These are phyloP conservation scores for Oryza meridionalis DNA, from an alignment of 176 grass and related monocot species.

Conservation along the genomic window DNA sequence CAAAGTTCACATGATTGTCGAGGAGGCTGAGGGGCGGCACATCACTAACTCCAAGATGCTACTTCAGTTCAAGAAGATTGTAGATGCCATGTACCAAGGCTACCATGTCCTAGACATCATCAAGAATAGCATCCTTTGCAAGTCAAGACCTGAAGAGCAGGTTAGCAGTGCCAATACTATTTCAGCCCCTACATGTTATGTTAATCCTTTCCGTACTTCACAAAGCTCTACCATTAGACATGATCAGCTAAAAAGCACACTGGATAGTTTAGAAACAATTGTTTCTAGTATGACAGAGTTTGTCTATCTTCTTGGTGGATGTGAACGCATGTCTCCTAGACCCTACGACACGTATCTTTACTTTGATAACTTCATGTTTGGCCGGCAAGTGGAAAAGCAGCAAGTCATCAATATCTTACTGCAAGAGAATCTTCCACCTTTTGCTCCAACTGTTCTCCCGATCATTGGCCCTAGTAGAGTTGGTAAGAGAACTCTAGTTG, in stretches of 20 bases:
- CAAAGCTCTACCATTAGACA: background rate
- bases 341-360: slow-evolving; percentile 8
- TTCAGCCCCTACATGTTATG: too few species aligned
- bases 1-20: too few species aligned
- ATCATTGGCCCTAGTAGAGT: background rate
- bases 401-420: background rate
- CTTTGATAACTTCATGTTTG: slow-evolving; percentile 27
- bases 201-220: background rate
- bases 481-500: slow-evolving; percentile 2
- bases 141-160: too few species aligned
- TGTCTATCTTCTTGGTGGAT: background rate
- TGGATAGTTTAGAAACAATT: background rate
- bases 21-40: too few species aligned
- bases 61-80: too few species aligned
- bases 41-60: too few species aligned
- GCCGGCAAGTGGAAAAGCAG: background rate
- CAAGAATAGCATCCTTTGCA: too few species aligned
- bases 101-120: too few species aligned
- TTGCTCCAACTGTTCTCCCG: background rate
- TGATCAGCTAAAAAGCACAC: too few species aligned
- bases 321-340: background rate
- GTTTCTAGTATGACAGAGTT: background rate
- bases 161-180: too few species aligned
- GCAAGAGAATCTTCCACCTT: background rate
- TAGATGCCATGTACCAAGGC: too few species aligned